Evolutionary conservation across 768 basidiomycete genomes (phyloP), one percentile per base, ranked within the genome.

Genomic region (Amanita thiersii): DNA sequence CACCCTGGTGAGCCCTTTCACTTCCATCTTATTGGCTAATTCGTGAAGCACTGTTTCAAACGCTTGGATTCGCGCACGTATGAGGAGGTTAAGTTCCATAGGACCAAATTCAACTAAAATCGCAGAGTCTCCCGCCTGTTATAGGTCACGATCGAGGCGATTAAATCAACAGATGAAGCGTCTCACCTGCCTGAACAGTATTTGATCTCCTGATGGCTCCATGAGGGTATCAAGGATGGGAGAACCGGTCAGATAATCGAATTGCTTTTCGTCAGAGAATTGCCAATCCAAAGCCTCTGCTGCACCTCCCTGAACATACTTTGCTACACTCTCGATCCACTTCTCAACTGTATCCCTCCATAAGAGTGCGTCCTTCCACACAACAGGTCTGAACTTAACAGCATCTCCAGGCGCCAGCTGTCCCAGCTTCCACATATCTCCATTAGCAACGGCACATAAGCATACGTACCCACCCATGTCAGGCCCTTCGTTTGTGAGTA

Each of bases 391-490:
- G 55, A 84, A 81, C 24, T 58, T 59, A 3, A 86, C 59, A 0
- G 66, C 70, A 38, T 61, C 63, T 11, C 79, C 81, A 0, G 81
- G 73, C 14, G 68, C 63, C 19, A 82, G 50, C 52, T 86, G 82
- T 0, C 82, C 82, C 4, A 82, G 45, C 48, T 81, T 80, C 80
- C 48, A 77, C 78, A 70, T 50, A 12, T 80, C 77, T 1, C 62
- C 65, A 2, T 68, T 61, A 3, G 68, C 66, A 2, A 79, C 63
- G 0, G 77, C 75, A 44, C 73, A 76, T 14, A 70, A 39, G 49
- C 76, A 80, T 9, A 79, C 52, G 39, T 80, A 78, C 1, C 78
- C 79, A 4, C 78, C 77, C 69, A 77, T 76, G 54, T 77, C 75
- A 0, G 77, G 78, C 0, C 74, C 75, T 51, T 81, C 81, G 19